These are phyloP conservation scores for Phytophthora cajani DNA, from an alignment of 352 stramenopile species.

Conservation along the genomic window DNA sequence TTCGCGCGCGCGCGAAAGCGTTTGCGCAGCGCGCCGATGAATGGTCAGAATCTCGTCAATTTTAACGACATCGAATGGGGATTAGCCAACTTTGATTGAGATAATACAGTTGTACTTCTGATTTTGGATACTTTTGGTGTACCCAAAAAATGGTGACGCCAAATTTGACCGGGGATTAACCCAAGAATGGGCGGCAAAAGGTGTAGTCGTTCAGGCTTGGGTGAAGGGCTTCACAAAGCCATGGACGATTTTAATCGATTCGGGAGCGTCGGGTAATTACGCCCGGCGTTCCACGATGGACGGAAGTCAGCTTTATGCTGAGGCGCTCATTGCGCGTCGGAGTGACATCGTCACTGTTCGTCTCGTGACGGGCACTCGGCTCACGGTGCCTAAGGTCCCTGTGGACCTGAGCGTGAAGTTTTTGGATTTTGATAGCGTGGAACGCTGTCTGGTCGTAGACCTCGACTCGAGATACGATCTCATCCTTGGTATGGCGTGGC, in stretches of 20 bases:
- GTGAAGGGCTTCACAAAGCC: constrained; percentile 11
- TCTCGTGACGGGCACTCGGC: no score
- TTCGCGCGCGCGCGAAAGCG: no score
- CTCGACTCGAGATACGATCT: constrained; percentile 26
- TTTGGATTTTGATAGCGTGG: constrained; percentile 15
- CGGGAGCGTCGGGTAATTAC: constrained; percentile 12
- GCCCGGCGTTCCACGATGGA: constrained; percentile 11
- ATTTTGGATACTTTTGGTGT: no score
- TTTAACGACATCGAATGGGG: no score
- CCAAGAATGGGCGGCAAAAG: no score
- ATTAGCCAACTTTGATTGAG: no score
- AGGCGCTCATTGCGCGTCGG: constrained; percentile 1
- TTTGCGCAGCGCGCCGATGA: no score
- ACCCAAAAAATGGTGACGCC: no score
- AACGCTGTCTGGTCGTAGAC: constrained; percentile 22
- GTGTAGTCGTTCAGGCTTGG: background rate
- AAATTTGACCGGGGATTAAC: no score
- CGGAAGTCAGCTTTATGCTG: constrained; percentile 16
- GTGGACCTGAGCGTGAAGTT: constrained; percentile 9
- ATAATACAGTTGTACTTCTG: no score
- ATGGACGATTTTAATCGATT: constrained; percentile 12
- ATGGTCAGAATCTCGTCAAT: no score
- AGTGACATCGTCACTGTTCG: constrained; percentile 6
- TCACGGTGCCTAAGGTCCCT: background rate
- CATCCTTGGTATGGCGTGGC: constrained; percentile 21